Base-by-base conservation (phyloP, 441 rosid species). In the Lagerstroemia fauriei region DNA sequence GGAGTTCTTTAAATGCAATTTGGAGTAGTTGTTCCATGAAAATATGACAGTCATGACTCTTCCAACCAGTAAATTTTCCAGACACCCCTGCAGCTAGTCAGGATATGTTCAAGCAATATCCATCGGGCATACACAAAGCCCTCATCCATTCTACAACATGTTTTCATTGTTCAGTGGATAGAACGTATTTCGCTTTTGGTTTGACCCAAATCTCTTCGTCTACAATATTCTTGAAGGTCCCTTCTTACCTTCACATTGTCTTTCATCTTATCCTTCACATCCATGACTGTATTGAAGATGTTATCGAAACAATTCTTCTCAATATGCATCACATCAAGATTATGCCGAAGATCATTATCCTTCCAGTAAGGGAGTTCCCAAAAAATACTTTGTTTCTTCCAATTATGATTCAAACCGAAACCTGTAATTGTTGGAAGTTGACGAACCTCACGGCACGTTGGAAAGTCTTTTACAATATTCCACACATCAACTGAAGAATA, bases 241-340 rank as follows among this genome's bases (percentile, higher is more conserved):
- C 3, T 27, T 4, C 27, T 10, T 22, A 48, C 69, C 12, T 77
- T 56, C 9, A 53, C 16, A 32, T 57, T 77, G 7, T 77, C 79
- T 59, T 77, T 77, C 2, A 29, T 76, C 51, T 57, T 57, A 4
- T 63, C 50, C 34, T 31, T 20, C 22, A 77, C 27, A 50, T 77
- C 48, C 47, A 77, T 12, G 12, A 77, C 8, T 1, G 47, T 32
- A 9, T 38, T 24, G 31, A 77, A 24, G 46, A 77, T 38, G 51
- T 57, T 77, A 7, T 57, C 79, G 56, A 53, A 77, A 71, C 34
- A 17, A 71, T 71, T 71, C 48, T 71, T 71, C 38, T 71, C 47
- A 11, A 34, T 71, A 31, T 53, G 68, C 47, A 48, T 75, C 1
- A 47, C 38, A 47, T 47, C 77, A 6, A 74, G 13, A 48, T 47